phyloP scores from a whole-genome alignment of 306 rosid species.

The Boehmeria nivea region DNA sequence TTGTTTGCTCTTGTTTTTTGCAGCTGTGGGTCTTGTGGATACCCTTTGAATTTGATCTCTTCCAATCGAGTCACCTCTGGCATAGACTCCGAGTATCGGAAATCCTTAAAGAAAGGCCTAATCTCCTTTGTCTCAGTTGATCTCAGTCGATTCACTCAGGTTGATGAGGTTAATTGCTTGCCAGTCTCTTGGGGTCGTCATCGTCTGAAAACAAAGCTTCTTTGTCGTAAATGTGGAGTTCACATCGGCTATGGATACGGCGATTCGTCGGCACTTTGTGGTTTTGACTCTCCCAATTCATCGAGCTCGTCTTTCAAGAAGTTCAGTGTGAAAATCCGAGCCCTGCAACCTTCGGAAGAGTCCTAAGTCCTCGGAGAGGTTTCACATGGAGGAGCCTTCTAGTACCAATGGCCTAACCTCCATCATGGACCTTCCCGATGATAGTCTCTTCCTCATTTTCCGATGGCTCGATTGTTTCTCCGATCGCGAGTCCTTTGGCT shows the following conservation, averaged over 20 bases:
- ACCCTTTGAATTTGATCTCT: slow-evolving; percentile 58
- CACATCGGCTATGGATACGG: slow-evolving; percentile 56
- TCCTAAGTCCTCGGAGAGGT: slow-evolving; percentile 1
- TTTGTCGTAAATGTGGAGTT: slow-evolving; percentile 53
- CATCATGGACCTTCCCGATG: slow-evolving; percentile 53
- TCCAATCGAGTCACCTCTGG: slow-evolving; percentile 51
- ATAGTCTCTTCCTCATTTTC: slow-evolving; percentile 49
- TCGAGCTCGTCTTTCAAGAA: slow-evolving; percentile 35
- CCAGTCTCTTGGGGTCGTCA: slow-evolving; percentile 38
- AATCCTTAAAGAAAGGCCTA: slow-evolving; percentile 46
- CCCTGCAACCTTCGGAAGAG: slow-evolving; percentile 53
- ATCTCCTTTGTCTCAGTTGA: slow-evolving; percentile 47
- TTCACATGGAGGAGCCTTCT: slow-evolving; percentile 6
- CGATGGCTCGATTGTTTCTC: slow-evolving; percentile 32
- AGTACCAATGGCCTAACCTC: too few relatives aligned
- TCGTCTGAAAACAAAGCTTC: slow-evolving; percentile 48
- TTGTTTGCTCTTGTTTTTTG: slow-evolving; percentile 15
- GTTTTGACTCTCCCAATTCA: slow-evolving; percentile 43
- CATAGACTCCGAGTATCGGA: slow-evolving; percentile 45
- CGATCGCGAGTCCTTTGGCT: slow-evolving; percentile 60
- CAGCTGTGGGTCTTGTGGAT: slow-evolving; percentile 66
- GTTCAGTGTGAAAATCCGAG: slow-evolving; percentile 43
- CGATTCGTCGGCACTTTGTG: slow-evolving; percentile 46
- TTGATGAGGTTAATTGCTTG: slow-evolving; percentile 55
- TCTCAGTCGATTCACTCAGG: slow-evolving; percentile 61